A percentile compares a stretch with the other conserved stretches of the same genome.
Conservation (phyloP, 75 land plant species). For the Gnetum montanum region DNA sequence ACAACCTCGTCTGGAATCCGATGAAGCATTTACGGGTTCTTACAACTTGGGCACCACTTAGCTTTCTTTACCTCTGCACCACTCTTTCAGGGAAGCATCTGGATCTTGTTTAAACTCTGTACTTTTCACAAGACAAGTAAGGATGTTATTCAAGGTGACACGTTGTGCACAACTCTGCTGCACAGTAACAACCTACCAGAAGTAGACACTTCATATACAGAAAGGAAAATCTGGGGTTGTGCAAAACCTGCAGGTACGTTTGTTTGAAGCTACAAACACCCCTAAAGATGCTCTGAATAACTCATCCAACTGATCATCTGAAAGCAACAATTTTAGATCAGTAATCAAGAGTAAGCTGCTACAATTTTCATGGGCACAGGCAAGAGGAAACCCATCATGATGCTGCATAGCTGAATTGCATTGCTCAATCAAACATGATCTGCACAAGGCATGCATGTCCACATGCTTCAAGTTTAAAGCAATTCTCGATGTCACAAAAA, state of each 20-base stretch:
- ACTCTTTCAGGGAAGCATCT: conserved; percentile 50
- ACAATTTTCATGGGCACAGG: conserved; percentile 41
- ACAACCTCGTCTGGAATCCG: conserved; percentile 41
- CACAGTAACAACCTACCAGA: conserved; percentile 38
- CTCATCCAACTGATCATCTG: conserved; percentile 45
- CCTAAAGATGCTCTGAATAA: conserved; percentile 62
- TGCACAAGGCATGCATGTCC: conserved; percentile 59
- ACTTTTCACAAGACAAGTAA: conserved; percentile 46
- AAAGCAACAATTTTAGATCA: conserved; percentile 39
- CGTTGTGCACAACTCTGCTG: conserved; percentile 44
- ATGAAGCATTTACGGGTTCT: too few relatives aligned
- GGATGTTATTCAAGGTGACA: conserved; percentile 71
- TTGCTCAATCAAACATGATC: conserved; percentile 47
- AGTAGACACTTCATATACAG: conserved; percentile 36
- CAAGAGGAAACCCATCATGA: conserved; percentile 52
- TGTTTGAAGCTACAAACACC: conserved; percentile 49
- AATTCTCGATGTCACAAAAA: conserved; percentile 60
- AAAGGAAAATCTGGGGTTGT: conserved; percentile 76
- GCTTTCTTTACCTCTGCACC: conserved; percentile 54
- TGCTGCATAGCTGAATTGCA: conserved; percentile 47
- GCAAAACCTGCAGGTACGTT: conserved; percentile 49
- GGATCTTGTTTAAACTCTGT: conserved; percentile 67
- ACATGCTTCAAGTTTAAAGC: conserved; percentile 42
- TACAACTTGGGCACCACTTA: conserved; percentile 53
- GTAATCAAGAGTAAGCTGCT: conserved; percentile 19